phyloP scores from a whole-genome alignment of 208 protist genomes.

The Acanthamoeba sp. region DNA sequence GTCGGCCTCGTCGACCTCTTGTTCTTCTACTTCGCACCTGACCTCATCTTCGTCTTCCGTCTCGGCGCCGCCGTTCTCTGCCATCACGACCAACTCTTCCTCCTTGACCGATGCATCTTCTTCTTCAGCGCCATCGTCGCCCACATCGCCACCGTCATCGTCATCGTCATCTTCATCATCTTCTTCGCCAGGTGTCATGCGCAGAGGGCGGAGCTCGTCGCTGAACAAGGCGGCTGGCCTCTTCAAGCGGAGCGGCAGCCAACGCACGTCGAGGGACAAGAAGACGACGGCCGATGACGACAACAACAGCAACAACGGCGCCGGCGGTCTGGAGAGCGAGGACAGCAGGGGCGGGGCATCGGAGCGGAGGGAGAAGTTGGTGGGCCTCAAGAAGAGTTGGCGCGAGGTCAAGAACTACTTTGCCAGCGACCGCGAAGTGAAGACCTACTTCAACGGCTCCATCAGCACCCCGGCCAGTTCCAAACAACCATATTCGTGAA shows the following conservation, averaged over 20 bases:
- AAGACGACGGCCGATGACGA: background rate
- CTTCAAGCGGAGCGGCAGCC: background rate
- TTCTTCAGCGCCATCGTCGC: too few species aligned
- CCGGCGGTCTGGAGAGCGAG: background rate
- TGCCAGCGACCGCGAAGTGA: background rate
- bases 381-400: background rate
- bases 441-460: background rate
- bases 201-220: background rate
- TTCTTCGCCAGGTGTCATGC: background rate
- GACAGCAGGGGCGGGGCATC: background rate
- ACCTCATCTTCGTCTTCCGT: too few species aligned
- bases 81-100: background rate
- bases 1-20: too few species aligned
- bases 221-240: background rate
- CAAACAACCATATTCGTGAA: too few species aligned
- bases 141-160: too few species aligned
- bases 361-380: background rate
- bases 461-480: background rate
- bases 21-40: too few species aligned
- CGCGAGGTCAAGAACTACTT: background rate
- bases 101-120: too few species aligned
- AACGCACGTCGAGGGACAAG: background rate
- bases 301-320: background rate
- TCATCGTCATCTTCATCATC: background rate
- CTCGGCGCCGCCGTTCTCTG: too few species aligned